Evolutionary conservation across 305 asterid genomes (phyloP).

Genomic region (Solanum aculeatissimum): DNA sequence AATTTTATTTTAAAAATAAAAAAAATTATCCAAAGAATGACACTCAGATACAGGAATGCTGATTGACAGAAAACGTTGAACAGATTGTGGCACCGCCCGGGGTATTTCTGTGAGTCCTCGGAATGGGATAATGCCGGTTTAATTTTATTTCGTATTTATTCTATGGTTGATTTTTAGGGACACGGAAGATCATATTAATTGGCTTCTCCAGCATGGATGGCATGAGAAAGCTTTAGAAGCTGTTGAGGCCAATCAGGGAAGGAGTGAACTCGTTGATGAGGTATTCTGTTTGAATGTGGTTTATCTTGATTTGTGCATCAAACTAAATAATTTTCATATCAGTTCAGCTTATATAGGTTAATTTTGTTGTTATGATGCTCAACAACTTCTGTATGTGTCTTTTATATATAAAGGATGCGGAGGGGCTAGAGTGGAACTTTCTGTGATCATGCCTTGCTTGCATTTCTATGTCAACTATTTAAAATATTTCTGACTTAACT

Average conservation of each 20-base stretch:
- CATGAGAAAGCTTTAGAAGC: constrained; percentile 97
- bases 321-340: background rate
- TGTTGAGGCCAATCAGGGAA: constrained; percentile 92
- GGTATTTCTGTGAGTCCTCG: no score
- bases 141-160: constrained; percentile 4
- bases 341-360: background rate
- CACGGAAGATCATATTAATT: constrained; percentile 91
- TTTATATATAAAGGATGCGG: background rate
- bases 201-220: constrained; percentile 95
- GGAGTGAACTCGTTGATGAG: constrained; percentile 93
- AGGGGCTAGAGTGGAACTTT: background rate
- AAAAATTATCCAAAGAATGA: background rate
- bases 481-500: background rate
- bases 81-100: no score
- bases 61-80: background rate
- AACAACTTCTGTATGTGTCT: background rate
- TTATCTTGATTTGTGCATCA: background rate
- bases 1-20: background rate
- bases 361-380: background rate
- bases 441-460: background rate
- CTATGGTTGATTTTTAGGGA: constrained; percentile 51
- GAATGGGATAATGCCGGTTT: background rate
- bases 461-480: background rate
- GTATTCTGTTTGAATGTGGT: constrained; percentile 21
- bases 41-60: background rate